Conservation (phyloP, 306 rosid genomes). For the Trichosanthes cucumerina region DNA sequence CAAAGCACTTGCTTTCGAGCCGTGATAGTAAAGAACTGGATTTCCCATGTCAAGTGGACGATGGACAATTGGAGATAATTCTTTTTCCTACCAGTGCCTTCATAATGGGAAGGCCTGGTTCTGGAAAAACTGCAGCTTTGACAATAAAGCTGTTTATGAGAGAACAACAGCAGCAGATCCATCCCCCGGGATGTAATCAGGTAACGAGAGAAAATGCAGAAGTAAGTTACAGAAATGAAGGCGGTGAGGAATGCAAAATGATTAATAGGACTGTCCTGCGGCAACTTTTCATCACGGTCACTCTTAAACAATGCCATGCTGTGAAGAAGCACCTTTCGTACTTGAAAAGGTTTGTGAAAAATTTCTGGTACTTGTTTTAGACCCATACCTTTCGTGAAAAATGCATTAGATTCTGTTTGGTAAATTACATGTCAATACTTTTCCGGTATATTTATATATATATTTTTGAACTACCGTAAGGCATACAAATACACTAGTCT, state of each 20-base stretch:
- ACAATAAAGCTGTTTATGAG: slow-evolving; percentile 46
- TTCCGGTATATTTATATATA: background rate
- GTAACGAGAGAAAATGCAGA: background rate
- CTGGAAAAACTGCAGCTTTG: slow-evolving; percentile 53
- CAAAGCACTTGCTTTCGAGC: slow-evolving; percentile 37
- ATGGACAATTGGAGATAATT: slow-evolving; percentile 42
- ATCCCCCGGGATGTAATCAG: slow-evolving; percentile 22
- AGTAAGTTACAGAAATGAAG: slow-evolving; percentile 7
- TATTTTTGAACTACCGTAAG: background rate
- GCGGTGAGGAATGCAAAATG: slow-evolving; percentile 7
- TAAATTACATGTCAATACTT: background rate
- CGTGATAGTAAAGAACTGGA: slow-evolving; percentile 31
- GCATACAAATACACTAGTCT: background rate
- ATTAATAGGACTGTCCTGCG: slow-evolving; percentile 22
- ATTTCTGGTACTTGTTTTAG: background rate
- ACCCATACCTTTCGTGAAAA: background rate
- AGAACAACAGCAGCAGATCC: slow-evolving; percentile 26
- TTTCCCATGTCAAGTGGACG: slow-evolving; percentile 46
- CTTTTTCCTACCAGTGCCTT: slow-evolving; percentile 39
- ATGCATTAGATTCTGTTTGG: background rate
- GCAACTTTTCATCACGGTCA: slow-evolving; percentile 58
- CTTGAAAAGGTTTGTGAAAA: slow-evolving; percentile 37
- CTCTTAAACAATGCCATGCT: slow-evolving; percentile 48
- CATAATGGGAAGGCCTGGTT: slow-evolving; percentile 58
- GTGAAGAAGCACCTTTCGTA: slow-evolving; percentile 40